Percentiles rank a stretch among this genome's conserved stretches.
phyloP scores from a whole-genome alignment of 345 rosid species.

The Arabis alpina region DNA sequence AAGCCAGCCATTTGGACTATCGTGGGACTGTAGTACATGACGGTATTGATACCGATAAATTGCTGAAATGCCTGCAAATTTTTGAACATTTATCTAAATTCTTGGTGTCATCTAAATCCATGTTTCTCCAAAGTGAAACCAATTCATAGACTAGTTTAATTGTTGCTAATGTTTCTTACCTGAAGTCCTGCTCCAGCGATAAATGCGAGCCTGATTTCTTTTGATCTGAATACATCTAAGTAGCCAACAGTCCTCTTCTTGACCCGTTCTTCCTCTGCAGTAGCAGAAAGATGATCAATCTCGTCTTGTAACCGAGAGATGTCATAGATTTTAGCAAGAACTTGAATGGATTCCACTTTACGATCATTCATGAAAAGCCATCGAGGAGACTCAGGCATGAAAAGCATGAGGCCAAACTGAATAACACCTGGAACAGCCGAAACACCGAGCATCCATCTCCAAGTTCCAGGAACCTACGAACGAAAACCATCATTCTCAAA shows the following conservation, averaged over 20 bases:
- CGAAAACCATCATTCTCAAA: slow-evolving; percentile 13
- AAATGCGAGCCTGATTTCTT: slow-evolving; percentile 89
- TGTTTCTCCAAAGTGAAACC: not conserved
- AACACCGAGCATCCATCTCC: slow-evolving; percentile 99
- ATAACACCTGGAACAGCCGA: slow-evolving; percentile 86
- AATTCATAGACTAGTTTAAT: not conserved
- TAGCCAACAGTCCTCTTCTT: slow-evolving; percentile 53
- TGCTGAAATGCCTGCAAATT: slow-evolving; percentile 92
- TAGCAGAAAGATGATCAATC: slow-evolving; percentile 67
- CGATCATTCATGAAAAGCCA: slow-evolving; percentile 94
- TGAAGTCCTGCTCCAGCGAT: slow-evolving; percentile 97
- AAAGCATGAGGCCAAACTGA: slow-evolving; percentile 78
- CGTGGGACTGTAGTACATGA: slow-evolving; percentile 98
- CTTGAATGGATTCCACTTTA: slow-evolving; percentile 57
- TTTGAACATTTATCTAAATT: no score
- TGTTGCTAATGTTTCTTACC: slow-evolving; percentile 45
- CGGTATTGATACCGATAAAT: slow-evolving; percentile 92
- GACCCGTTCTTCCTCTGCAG: slow-evolving; percentile 66
- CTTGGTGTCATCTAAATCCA: no score
- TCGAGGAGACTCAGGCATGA: slow-evolving; percentile 94
- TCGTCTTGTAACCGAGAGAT: slow-evolving; percentile 83
- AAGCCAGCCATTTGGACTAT: slow-evolving; percentile 98
- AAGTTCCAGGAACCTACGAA: slow-evolving; percentile 90
- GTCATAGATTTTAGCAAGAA: slow-evolving; percentile 72
- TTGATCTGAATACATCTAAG: slow-evolving; percentile 74